Base-by-base conservation (phyloP, 148 eudicot species). In the Simmondsia chinensis region DNA sequence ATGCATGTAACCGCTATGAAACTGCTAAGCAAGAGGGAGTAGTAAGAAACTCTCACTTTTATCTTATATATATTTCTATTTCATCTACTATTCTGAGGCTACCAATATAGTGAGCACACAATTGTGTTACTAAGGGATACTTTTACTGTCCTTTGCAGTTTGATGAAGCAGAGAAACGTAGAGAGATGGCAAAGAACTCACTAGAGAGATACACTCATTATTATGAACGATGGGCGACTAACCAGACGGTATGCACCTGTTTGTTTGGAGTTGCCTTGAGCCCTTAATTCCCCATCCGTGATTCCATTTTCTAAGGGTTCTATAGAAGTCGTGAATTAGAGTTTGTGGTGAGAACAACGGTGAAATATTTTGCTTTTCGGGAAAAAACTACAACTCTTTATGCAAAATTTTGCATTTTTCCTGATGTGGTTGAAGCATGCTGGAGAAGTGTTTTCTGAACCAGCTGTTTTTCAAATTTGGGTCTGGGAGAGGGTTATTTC, bases 1-100 rank as follows among this genome's bases (percentile, higher is more conserved):
- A 86, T 73, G 93, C 96, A 9, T 86, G 96, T 65, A 86, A 86
- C 49, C 87, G 96, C 30, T 86, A 86, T 56, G 96, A 86, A 69
- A 71, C 81, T n/a, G 96, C 87, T 47, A 86, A 75, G 62, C 91
- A 82, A 50, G 93, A 86, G 48, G 96, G 96, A 55, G 82, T 64
- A 66, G 95, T 85, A 67, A 59, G 56, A 40, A 45, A 30, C 41
- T 48, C 19, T 28, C 9, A 8, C 30, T 46, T 41, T n/a, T n/a
- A n/a, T n/a, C n/a, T n/a, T n/a, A n/a, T n/a, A 4, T 17, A 12
- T 5, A 17, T 21, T 26, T 20, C 35, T 40, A 51, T 15, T 48
- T 15, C 32, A 24, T 20, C 7, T 27, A 15, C 15, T 18, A 40
- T 16, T 20, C 11, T 17, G 20, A 20, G 26, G 39, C 34, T 46